Evolutionary conservation across 2,329 filamentous ascomycete genomes (phyloP).

Genomic region (Aspergillus tubingensis): DNA sequence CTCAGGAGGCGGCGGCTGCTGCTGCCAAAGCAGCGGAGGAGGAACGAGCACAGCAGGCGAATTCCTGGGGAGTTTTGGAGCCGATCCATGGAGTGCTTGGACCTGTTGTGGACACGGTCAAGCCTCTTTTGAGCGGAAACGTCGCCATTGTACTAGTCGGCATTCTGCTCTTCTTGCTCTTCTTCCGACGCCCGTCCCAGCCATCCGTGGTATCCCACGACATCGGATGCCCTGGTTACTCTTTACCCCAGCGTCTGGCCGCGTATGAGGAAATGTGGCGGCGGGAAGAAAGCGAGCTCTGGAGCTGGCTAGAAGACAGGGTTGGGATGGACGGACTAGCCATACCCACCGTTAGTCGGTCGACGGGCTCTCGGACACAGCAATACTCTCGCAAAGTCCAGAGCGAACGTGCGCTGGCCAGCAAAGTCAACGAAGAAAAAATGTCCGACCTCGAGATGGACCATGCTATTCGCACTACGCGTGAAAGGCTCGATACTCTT

Average conservation of each 20-base stretch:
- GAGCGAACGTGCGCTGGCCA: conserved; percentile 52
- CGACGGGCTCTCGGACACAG: conserved; percentile 46
- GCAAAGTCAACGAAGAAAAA: conserved; percentile 62
- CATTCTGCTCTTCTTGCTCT: conserved; percentile 71
- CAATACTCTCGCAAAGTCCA: conserved; percentile 35
- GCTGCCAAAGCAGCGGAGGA: conserved; percentile 48
- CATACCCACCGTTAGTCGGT: conserved; percentile 36
- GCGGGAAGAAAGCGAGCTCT: conserved; percentile 81
- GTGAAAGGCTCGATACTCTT: conserved; percentile 76
- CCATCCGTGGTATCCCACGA: conserved; percentile 39
- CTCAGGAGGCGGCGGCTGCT: conserved; percentile 40
- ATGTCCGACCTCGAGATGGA: conserved; percentile 75
- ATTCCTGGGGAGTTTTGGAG: conserved; percentile 79
- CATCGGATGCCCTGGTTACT: conserved; percentile 42
- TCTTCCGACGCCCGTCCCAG: conserved; percentile 58
- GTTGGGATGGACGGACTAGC: conserved; percentile 67
- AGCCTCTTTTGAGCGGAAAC: conserved; percentile 73
- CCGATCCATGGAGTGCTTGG: conserved; percentile 70
- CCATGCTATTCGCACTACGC: conserved; percentile 80
- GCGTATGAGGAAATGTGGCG: conserved; percentile 95
- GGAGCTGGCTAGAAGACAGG: conserved; percentile 90
- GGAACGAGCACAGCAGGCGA: conserved; percentile 41
- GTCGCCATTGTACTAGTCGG: conserved; percentile 74
- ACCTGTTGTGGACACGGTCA: conserved; percentile 68
- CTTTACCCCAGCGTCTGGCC: conserved; percentile 66